Evolutionary conservation across 345 rosid species (phyloP).

Genomic region (Hibiscus syriacus): DNA sequence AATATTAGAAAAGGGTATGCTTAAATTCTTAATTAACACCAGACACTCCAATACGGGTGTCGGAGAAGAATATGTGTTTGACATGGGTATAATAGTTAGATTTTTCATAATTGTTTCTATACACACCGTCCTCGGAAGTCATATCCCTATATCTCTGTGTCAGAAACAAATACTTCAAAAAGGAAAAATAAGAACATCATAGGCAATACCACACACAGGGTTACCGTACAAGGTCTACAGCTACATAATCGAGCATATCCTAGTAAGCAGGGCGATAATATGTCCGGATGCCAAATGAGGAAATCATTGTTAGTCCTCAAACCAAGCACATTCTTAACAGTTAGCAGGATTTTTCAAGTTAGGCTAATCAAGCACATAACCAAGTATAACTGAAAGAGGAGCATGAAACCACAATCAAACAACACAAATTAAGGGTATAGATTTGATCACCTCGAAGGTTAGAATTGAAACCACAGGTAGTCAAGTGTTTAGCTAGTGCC

Average conservation of each 20-base stretch:
- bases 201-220: neutral
- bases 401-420: neutral
- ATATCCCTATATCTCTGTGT: too few species aligned
- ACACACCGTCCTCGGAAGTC: too few species aligned
- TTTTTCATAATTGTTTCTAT: too few species aligned
- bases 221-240: neutral
- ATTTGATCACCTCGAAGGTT: slow-evolving; percentile 53
- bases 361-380: neutral
- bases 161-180: neutral
- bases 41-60: neutral
- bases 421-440: neutral
- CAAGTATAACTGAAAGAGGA: too few species aligned
- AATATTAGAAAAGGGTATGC: neutral
- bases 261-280: neutral
- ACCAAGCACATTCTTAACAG: neutral
- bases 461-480: slow-evolving; percentile 75
- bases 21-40: neutral
- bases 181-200: neutral
- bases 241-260: neutral
- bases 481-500: slow-evolving; percentile 81
- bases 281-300: neutral
- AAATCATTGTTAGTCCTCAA: neutral
- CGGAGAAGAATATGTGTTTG: neutral
- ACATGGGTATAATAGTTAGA: neutral
- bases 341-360: neutral